Evolutionary conservation across 352 stramenopile species (phyloP), one percentile per base, ranked within the genome.

Genomic region (Phytopythium helicoides): DNA sequence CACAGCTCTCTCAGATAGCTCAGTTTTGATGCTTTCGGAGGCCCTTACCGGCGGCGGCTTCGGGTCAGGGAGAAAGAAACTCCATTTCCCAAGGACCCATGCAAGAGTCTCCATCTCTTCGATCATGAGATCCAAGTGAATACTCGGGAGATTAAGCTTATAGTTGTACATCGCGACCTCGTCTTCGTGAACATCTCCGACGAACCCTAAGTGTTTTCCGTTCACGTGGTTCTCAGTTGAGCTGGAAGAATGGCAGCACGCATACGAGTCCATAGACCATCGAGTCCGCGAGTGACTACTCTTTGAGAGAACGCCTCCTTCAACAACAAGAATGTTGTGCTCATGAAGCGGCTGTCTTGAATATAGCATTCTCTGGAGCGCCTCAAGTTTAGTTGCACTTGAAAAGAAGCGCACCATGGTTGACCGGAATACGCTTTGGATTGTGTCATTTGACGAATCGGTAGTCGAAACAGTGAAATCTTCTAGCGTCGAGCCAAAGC

Each of bases 71-170:
- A 89, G 40, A 52, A 92, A 89, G 36, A 86, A 93, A 2, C 67
- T 73, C 83, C 83, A 93, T 42, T 93, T 93, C 8, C 83, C 83
- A 44, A 87, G 38, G 10, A 81, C 39, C 83, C 83, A 93, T 10
- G 66, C 60, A 15, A 93, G 19, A 38, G 66, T 61, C 59, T 93
- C 83, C 37, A 93, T 55, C 49, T 93, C 79, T 22, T 68, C 28
- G 12, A 88, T 35, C 33, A 58, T 68, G 54, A 80, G 71, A 40
- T 89, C 63, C 25, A 90, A 44, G 3, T 39, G 62, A 55, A 91
- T 61, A 18, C 52, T 44, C 16, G 82, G 72, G 19, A 93, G 40
- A 28, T 48, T 58, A 41, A 80, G 45, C 50, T 76, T 70, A 54
- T 87, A 89, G 14, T 61, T 76, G 63, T 90, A 92, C 77, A 92